A percentile compares a stretch with the other conserved stretches of the same genome.
phyloP scores from a whole-genome alignment of 1,284 basidiomycete genomes.

The Irpex rosettiformis region DNA sequence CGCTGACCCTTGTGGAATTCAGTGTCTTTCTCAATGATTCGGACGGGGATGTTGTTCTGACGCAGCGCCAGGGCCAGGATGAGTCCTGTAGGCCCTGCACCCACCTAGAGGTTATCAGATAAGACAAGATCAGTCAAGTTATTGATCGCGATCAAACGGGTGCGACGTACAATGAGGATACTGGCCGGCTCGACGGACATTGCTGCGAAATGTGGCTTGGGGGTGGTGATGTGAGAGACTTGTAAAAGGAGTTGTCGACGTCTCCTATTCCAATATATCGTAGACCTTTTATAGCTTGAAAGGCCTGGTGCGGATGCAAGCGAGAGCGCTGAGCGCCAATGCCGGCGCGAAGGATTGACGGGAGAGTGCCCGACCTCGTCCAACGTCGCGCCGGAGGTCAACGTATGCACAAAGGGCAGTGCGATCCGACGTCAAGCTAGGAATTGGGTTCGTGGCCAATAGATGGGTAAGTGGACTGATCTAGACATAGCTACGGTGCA shows the following conservation, averaged over 20 bases:
- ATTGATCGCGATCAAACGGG: too few relatives aligned
- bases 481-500: not conserved
- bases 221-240: not conserved
- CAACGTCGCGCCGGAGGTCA: not conserved
- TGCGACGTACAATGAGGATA: conserved; percentile 7
- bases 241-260: not conserved
- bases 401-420: not conserved
- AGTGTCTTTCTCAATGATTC: conserved; percentile 17
- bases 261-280: not conserved
- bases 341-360: not conserved
- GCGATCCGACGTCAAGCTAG: not conserved
- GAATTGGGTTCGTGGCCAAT: not conserved
- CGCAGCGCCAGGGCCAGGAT: conserved; percentile 22
- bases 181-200: not conserved
- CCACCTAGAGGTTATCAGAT: conserved; percentile 16
- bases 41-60: conserved; percentile 17
- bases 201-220: not conserved
- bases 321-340: not conserved
- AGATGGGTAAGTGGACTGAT: not conserved
- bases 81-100: conserved; percentile 25
- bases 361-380: not conserved
- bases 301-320: not conserved
- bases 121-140: too few relatives aligned
- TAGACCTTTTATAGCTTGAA: not conserved
- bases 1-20: conserved; percentile 18